Evolutionary conservation across 768 basidiomycete genomes (phyloP).

Genomic region (Megacollybia marginata): DNA sequence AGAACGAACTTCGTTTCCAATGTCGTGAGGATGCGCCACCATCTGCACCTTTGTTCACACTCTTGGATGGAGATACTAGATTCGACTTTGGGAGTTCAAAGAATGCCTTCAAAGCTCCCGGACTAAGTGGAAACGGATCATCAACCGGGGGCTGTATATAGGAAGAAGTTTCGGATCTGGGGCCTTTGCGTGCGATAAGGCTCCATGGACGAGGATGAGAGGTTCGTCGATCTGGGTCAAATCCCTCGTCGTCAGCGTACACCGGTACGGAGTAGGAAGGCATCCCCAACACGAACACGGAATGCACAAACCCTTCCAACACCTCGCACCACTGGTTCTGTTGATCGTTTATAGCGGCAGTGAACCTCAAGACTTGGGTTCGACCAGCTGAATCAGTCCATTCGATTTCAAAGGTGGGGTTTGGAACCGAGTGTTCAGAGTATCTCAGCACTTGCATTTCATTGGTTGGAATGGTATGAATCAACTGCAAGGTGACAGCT

Average conservation of each 20-base stretch:
- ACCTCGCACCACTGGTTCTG: slow-evolving; percentile 13
- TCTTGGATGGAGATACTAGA: no score
- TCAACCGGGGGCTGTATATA: slow-evolving; percentile 16
- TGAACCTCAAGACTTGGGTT: no score
- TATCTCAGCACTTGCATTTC: slow-evolving; percentile 18
- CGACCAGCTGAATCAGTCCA: slow-evolving; percentile 11
- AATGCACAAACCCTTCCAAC: slow-evolving; percentile 3
- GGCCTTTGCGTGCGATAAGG: slow-evolving; percentile 28
- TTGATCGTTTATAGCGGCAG: slow-evolving; percentile 2
- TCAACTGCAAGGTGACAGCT: slow-evolving; percentile 20
- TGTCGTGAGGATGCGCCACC: no score
- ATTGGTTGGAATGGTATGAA: slow-evolving; percentile 19
- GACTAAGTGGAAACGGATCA: slow-evolving; percentile 22
- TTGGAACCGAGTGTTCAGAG: slow-evolving; percentile 6
- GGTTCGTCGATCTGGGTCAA: slow-evolving; percentile 8
- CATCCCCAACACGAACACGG: not conserved
- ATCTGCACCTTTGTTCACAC: no score
- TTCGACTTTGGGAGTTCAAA: no score
- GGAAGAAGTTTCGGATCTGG: slow-evolving; percentile 29
- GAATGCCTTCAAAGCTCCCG: slow-evolving; percentile 1
- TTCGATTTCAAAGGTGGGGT: slow-evolving; percentile 21
- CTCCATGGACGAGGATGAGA: slow-evolving; percentile 30
- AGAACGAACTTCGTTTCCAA: no score
- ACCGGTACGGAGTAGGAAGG: no score
- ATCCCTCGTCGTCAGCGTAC: no score